Evolutionary conservation across 1,139 yeast genomes (phyloP).

Genomic region (Blastobotrys indianensis): DNA sequence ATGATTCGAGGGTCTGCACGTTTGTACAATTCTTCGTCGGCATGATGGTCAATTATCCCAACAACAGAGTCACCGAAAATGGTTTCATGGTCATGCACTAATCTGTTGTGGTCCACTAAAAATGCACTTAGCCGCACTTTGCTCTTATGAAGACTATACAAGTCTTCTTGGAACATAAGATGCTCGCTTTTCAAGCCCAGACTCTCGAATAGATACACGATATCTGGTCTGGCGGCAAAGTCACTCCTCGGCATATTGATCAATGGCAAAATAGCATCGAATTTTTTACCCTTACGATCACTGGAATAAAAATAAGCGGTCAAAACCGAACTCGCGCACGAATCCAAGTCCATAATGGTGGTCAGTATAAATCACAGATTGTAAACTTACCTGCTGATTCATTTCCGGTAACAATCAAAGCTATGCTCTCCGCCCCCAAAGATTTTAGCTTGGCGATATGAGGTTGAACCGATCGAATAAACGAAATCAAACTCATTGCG

Average conservation of each 20-base stretch:
- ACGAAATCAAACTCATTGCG: not conserved
- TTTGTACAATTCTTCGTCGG: slow-evolving; percentile 51
- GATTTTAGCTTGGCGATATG: not conserved
- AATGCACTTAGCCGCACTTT: slow-evolving; percentile 36
- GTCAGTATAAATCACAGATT: not conserved
- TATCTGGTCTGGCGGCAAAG: slow-evolving; percentile 63
- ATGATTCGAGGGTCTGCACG: slow-evolving; percentile 54
- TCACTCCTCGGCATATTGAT: slow-evolving; percentile 67
- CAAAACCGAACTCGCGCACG: slow-evolving; percentile 68
- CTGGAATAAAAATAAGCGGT: slow-evolving; percentile 53
- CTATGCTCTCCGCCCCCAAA: slow-evolving; percentile 9
- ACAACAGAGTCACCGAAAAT: slow-evolving; percentile 38
- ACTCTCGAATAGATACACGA: slow-evolving; percentile 47
- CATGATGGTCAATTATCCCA: slow-evolving; percentile 83
- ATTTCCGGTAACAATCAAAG: slow-evolving; percentile 65
- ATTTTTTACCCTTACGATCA: slow-evolving; percentile 2
- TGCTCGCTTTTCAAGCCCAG: slow-evolving; percentile 45
- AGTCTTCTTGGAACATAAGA: slow-evolving; percentile 65
- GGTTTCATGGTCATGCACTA: slow-evolving; percentile 47
- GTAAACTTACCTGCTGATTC: slow-evolving; percentile 51
- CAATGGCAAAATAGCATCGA: slow-evolving; percentile 48
- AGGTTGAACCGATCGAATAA: not conserved
- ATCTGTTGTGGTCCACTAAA: slow-evolving; percentile 77
- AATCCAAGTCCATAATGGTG: slow-evolving; percentile 57
- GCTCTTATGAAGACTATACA: slow-evolving; percentile 12